Evolutionary conservation across 495 filamentous ascomycete species (phyloP).

Genomic region (Apiosordaria backusii): DNA sequence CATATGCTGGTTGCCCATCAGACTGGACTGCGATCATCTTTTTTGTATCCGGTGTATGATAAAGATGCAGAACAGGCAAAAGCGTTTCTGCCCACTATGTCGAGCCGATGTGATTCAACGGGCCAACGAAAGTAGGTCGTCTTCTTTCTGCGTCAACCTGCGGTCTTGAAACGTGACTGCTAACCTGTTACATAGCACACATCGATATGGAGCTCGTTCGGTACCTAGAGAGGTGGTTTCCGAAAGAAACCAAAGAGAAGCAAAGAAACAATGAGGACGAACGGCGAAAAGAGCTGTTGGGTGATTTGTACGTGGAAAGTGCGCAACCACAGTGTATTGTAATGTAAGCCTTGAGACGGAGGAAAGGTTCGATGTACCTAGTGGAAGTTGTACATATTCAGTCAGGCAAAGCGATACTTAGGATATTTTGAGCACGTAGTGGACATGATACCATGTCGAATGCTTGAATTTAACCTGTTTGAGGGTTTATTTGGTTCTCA

Average conservation of each 20-base stretch:
- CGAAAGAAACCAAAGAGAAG: constrained; percentile 63
- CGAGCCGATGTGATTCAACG: constrained; percentile 56
- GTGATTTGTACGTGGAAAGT: constrained; percentile 41
- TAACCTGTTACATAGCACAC: constrained; percentile 42
- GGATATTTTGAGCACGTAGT: background rate
- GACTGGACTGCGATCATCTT: constrained; percentile 60
- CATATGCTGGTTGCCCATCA: constrained; percentile 63
- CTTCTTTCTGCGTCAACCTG: background rate
- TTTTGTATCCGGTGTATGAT: constrained; percentile 74
- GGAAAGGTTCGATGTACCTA: background rate
- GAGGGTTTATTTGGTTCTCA: background rate
- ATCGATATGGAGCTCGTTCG: constrained; percentile 54
- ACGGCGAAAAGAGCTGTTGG: constrained; percentile 52
- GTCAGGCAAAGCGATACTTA: background rate
- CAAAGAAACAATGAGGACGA: constrained; percentile 55
- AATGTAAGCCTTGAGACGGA: constrained; percentile 18
- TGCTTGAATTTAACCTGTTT: background rate
- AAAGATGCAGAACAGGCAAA: constrained; percentile 59
- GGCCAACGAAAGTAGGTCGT: constrained; percentile 51
- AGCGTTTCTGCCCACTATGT: constrained; percentile 64
- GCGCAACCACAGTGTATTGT: constrained; percentile 46
- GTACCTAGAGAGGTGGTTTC: constrained; percentile 53
- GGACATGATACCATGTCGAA: background rate
- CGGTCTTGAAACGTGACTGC: background rate
- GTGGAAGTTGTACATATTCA: background rate